Evolutionary conservation across 257 asterid genomes (phyloP).

Genomic region (Solanum dulcamara): DNA sequence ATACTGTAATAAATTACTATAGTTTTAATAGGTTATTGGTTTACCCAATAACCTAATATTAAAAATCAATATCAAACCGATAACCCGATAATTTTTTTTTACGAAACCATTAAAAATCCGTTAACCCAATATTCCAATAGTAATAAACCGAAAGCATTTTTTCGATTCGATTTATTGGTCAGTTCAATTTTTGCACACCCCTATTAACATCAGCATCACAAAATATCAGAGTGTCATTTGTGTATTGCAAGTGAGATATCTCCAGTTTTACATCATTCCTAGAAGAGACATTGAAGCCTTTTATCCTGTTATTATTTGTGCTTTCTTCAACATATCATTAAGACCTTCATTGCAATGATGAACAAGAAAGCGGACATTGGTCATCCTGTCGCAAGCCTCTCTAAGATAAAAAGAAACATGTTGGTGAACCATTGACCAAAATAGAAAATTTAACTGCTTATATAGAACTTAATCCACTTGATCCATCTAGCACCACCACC

Average conservation of each 20-base stretch:
- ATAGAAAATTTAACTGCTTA: not conserved
- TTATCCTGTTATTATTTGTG: no score
- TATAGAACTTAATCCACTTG: not conserved
- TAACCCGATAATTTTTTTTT: no score
- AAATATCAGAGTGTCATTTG: not conserved
- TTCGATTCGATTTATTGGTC: no score
- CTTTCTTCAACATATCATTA: not conserved
- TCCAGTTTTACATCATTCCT: not conserved
- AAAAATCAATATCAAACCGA: no score
- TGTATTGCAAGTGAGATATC: not conserved
- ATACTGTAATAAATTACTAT: no score
- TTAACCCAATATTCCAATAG: no score
- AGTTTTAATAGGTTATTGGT: no score
- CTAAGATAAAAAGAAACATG: not conserved
- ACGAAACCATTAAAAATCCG: no score
- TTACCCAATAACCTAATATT: no score
- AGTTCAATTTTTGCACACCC: no score
- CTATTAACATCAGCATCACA: not conserved
- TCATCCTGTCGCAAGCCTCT: not conserved
- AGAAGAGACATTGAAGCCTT: not conserved
- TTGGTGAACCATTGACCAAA: not conserved
- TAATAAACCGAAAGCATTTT: no score
- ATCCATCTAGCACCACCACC: not conserved
- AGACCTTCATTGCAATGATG: not conserved
- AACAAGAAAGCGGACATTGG: not conserved